Evolutionary conservation across 139 green algal genomes (phyloP).

Genomic region (Chlorella sorokiniana): DNA sequence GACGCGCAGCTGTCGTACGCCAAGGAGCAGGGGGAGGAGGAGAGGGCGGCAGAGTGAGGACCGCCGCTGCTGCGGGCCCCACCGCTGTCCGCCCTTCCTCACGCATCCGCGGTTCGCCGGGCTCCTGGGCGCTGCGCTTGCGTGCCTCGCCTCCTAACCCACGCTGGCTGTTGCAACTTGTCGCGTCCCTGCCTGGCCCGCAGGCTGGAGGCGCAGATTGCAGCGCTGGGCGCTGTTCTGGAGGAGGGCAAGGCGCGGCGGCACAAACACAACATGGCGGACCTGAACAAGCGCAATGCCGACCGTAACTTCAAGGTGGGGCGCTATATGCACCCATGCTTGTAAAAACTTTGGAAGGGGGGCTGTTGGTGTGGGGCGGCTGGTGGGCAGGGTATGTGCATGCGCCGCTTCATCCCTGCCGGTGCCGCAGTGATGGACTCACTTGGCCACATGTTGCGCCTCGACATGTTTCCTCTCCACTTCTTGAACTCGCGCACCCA

Average conservation of each 20-base stretch:
- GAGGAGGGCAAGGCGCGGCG: conserved; percentile 16
- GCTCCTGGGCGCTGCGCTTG: background rate
- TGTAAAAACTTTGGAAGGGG: background rate
- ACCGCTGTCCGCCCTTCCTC: background rate
- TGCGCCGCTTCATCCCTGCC: too few species aligned
- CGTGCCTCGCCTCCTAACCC: background rate
- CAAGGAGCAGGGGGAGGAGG: conserved; percentile 24
- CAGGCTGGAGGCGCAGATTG: conserved; percentile 38
- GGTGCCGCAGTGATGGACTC: too few species aligned
- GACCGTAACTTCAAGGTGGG: conserved; percentile 50
- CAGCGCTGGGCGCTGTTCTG: conserved; percentile 15
- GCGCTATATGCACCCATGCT: background rate
- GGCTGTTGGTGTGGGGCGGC: too few species aligned
- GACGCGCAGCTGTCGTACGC: conserved; percentile 36
- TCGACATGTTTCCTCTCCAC: too few species aligned
- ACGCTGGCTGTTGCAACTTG: background rate
- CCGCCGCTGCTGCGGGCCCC: background rate
- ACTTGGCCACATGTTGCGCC: too few species aligned
- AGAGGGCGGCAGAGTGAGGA: conserved; percentile 36
- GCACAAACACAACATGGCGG: conserved; percentile 30
- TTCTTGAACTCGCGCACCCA: too few species aligned
- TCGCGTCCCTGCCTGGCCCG: background rate
- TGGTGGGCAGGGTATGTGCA: too few species aligned
- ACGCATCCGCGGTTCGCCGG: background rate
- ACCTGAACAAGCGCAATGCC: conserved; percentile 56